phyloP scores from a whole-genome alignment of 2,329 filamentous ascomycete genomes.

The Monilinia aucupariae region DNA sequence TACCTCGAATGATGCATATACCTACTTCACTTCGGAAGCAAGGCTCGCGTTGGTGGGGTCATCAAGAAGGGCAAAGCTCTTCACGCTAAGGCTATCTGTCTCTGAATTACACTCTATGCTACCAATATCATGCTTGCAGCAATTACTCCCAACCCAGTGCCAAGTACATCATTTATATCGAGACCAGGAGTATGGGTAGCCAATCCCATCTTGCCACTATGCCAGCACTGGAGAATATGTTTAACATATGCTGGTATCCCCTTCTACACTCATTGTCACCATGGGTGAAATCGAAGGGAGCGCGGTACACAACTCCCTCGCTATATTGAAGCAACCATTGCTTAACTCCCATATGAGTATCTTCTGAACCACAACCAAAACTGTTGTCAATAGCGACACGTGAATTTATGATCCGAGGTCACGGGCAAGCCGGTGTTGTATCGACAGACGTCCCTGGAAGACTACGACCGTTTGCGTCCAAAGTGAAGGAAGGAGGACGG shows the following conservation, averaged over 20 bases:
- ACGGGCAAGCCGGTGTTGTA: neutral
- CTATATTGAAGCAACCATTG: neutral
- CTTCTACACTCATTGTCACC: neutral
- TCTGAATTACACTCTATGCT: neutral
- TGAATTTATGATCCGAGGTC: neutral
- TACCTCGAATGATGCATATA: constrained; percentile 37
- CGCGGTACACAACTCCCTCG: neutral
- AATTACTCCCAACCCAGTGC: neutral
- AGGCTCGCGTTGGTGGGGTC: constrained; percentile 35
- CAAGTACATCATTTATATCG: neutral
- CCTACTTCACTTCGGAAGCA: constrained; percentile 37
- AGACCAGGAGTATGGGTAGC: neutral
- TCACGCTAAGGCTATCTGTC: neutral
- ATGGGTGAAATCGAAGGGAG: neutral
- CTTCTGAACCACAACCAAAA: neutral
- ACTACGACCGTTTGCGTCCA: neutral
- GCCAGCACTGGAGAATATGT: neutral
- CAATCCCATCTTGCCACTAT: neutral
- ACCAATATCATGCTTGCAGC: neutral
- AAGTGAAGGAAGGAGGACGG: neutral
- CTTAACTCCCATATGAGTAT: neutral
- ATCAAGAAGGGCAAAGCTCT: constrained; percentile 32
- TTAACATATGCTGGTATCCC: neutral
- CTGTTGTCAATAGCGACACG: neutral
- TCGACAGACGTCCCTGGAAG: neutral